Conservation (phyloP, 441 rosid genomes). For the Erodium moschatum region DNA sequence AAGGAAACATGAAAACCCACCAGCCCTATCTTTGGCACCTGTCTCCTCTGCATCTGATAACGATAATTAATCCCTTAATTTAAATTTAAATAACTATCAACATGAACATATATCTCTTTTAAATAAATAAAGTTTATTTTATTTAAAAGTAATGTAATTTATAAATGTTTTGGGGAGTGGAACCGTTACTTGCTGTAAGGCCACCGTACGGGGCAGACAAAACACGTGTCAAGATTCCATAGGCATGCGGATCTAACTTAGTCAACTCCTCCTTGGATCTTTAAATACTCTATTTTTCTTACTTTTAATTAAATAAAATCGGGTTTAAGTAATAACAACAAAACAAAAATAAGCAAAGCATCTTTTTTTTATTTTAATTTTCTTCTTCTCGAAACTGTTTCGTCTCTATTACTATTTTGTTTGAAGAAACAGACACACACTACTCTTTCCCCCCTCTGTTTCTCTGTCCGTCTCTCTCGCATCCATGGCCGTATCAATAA, state of each 20-base stretch:
- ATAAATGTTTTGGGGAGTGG: not conserved
- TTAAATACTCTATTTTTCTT: not conserved
- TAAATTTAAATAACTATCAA: no score
- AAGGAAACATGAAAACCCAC: no score
- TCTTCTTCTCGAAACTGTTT: no score
- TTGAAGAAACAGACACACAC: not conserved
- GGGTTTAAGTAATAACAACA: not conserved
- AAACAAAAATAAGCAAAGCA: not conserved
- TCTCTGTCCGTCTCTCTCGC: not conserved
- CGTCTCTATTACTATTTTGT: not conserved
- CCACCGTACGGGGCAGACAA: slow-evolving; percentile 9
- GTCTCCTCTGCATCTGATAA: not conserved
- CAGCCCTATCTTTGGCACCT: no score
- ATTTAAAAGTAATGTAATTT: not conserved
- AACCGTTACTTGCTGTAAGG: not conserved
- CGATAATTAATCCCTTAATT: no score
- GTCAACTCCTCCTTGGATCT: slow-evolving; percentile 3
- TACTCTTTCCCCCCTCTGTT: not conserved
- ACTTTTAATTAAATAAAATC: not conserved
- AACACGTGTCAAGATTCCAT: slow-evolving; percentile 28
- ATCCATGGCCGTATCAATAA: not conserved
- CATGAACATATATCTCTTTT: no score
- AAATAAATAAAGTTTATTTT: no score
- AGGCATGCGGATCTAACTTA: slow-evolving; percentile 14
- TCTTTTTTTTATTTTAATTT: not conserved